phyloP scores from a whole-genome alignment of 768 basidiomycete genomes.

The Leccinum aurantiacum region DNA sequence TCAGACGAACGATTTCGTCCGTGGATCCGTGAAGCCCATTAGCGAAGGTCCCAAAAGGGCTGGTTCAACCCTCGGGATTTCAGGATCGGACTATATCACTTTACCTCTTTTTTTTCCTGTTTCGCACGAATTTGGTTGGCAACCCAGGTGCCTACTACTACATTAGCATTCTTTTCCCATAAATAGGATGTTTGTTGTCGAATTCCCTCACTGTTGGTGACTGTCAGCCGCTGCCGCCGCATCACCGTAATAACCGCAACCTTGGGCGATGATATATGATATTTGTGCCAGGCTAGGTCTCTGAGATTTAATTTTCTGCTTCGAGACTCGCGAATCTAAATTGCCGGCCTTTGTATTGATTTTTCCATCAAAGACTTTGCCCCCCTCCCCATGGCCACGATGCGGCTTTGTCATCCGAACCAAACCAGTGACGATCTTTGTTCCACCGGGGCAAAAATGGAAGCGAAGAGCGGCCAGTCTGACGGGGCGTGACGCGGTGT shows the following conservation, averaged over 20 bases:
- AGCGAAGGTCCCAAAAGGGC: constrained; percentile 14
- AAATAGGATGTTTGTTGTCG: constrained; percentile 14
- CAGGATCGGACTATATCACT: constrained; percentile 16
- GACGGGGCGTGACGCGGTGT: neutral
- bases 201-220: constrained; percentile 16
- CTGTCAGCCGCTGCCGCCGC: constrained; percentile 16
- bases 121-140: constrained; percentile 19
- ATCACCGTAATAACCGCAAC: constrained; percentile 14
- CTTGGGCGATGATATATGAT: constrained; percentile 3
- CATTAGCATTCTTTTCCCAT: constrained; percentile 18
- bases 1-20: constrained; percentile 6
- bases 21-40: constrained; percentile 14
- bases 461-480: constrained; percentile 13
- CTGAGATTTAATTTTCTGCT: constrained; percentile 21
- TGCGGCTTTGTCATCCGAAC: constrained; percentile 15
- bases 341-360: constrained; percentile 12
- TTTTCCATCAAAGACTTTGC: constrained; percentile 16
- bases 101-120: constrained; percentile 1
- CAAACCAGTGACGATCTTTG: constrained; percentile 18
- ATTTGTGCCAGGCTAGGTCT: neutral
- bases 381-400: constrained; percentile 7
- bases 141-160: constrained; percentile 11
- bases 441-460: constrained; percentile 23
- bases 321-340: constrained; percentile 20
- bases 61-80: constrained; percentile 7